A percentile compares a stretch with the other conserved stretches of the same genome.
Conservation (phyloP, 2,329 filamentous ascomycete genomes). For the Xylariaceae sp. region DNA sequence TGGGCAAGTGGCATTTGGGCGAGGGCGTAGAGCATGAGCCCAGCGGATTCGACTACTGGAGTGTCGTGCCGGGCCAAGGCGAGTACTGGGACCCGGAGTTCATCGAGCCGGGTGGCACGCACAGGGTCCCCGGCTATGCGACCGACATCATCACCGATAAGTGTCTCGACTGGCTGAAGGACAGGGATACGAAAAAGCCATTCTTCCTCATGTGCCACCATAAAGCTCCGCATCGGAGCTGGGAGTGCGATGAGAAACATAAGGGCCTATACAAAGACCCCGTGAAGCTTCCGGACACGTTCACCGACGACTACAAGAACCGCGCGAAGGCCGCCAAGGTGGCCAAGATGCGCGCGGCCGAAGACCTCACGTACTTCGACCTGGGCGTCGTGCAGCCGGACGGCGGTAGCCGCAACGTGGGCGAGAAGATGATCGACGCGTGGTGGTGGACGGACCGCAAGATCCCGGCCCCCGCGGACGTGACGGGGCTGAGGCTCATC, state of each 20-base stretch:
- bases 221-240: slow-evolving; percentile 39
- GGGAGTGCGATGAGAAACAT: slow-evolving; percentile 18
- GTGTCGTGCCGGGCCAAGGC: slow-evolving; percentile 42
- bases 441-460: background rate
- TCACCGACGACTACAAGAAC: slow-evolving; percentile 47
- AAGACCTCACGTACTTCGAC: slow-evolving; percentile 2
- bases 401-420: background rate
- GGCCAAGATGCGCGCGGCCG: slow-evolving; percentile 24
- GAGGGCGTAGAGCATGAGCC: slow-evolving; percentile 39
- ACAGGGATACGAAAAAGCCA: slow-evolving; percentile 16
- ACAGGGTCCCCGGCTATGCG: slow-evolving; percentile 34
- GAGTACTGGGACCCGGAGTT: slow-evolving; percentile 44
- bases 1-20: slow-evolving; percentile 48
- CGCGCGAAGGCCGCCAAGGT: slow-evolving; percentile 39
- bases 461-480: slow-evolving; percentile 15
- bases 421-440: slow-evolving; percentile 1
- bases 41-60: slow-evolving; percentile 44
- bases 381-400: slow-evolving; percentile 1
- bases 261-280: slow-evolving; percentile 39
- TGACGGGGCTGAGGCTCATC: slow-evolving; percentile 21
- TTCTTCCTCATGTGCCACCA: slow-evolving; percentile 52
- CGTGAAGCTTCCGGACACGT: slow-evolving; percentile 41
- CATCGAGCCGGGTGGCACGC: slow-evolving; percentile 30
- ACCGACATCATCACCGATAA: slow-evolving; percentile 47
- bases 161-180: slow-evolving; percentile 20